Evolutionary conservation across 495 filamentous ascomycete species (phyloP).

Genomic region (Lophiostoma macrostomum): DNA sequence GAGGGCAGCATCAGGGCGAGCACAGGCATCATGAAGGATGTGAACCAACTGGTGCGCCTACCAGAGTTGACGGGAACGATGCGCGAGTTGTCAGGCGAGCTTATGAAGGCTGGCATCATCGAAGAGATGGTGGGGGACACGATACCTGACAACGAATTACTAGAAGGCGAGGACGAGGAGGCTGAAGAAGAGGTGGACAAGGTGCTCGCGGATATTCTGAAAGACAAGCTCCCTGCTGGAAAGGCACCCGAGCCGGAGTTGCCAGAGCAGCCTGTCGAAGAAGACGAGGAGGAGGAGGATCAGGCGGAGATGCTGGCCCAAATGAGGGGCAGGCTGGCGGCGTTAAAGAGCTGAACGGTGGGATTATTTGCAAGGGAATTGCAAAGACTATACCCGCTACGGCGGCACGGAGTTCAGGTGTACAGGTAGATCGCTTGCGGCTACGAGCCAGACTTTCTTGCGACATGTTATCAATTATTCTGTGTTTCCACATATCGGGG

Average conservation of each 20-base stretch:
- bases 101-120: conserved; percentile 92
- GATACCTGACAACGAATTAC: conserved; percentile 66
- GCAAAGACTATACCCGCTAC: too few species aligned
- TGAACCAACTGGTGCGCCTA: conserved; percentile 78
- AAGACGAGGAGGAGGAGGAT: conserved; percentile 77
- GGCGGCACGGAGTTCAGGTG: too few species aligned
- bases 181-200: conserved; percentile 90
- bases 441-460: too few species aligned
- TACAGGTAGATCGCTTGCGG: too few species aligned
- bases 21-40: conserved; percentile 94
- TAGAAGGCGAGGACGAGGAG: conserved; percentile 83
- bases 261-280: conserved; percentile 50
- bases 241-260: conserved; percentile 45
- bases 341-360: conserved; percentile 78
- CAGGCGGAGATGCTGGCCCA: conserved; percentile 82
- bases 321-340: conserved; percentile 89
- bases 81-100: conserved; percentile 79
- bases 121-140: conserved; percentile 94
- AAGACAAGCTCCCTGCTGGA: conserved; percentile 71
- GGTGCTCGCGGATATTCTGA: conserved; percentile 82
- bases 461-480: too few species aligned
- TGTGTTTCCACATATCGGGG: too few species aligned
- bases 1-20: conserved; percentile 85
- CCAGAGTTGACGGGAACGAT: conserved; percentile 88
- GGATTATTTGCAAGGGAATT: too few species aligned